phyloP scores from a whole-genome alignment of 148 eudicot species.

The Rhododendron molle region DNA sequence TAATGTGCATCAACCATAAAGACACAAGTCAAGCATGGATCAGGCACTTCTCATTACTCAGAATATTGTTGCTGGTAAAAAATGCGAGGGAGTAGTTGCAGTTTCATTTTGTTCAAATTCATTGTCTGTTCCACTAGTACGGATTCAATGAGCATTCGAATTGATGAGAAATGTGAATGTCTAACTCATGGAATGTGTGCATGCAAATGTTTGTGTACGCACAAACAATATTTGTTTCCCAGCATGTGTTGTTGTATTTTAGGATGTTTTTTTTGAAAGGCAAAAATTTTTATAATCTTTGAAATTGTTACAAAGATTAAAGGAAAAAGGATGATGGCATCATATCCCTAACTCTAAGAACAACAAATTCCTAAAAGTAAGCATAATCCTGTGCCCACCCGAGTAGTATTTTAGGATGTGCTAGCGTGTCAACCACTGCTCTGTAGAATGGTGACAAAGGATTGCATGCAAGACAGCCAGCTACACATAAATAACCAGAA shows the following conservation, averaged over 20 bases:
- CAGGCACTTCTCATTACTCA: background rate
- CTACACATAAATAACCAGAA: background rate
- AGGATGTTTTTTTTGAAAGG: too few species aligned
- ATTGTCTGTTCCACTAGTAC: background rate
- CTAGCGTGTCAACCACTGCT: background rate
- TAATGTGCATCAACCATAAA: background rate
- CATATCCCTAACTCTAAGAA: too few species aligned
- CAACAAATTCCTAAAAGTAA: too few species aligned
- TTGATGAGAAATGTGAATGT: background rate
- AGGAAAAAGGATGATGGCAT: too few species aligned
- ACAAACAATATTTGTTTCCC: background rate
- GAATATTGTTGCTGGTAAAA: background rate
- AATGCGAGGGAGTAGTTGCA: background rate
- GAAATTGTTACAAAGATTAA: too few species aligned
- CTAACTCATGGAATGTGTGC: background rate
- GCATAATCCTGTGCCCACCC: too few species aligned
- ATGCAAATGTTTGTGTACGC: background rate
- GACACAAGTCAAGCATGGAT: background rate
- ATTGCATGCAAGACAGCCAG: background rate
- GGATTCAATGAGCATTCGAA: background rate
- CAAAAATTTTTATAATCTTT: too few species aligned
- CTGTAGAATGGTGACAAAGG: background rate
- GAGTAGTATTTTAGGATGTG: background rate
- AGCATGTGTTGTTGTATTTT: background rate
- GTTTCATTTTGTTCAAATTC: conserved; percentile 3